Evolutionary conservation across 306 rosid species (phyloP).

Genomic region (Dryas octopetala): DNA sequence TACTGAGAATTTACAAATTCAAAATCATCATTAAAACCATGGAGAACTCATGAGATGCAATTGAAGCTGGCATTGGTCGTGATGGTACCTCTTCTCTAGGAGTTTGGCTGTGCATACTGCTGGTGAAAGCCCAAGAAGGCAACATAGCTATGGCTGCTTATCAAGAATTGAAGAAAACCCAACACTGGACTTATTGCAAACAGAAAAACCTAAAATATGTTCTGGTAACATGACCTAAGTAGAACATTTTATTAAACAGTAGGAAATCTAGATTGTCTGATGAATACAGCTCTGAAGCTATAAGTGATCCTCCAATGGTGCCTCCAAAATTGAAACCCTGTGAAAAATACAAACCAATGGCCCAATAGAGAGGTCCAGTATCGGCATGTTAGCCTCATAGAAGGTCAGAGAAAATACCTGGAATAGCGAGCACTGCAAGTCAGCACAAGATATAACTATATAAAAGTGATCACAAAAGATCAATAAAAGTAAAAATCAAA

Average conservation of each 20-base stretch:
- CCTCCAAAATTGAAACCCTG: conserved; percentile 60
- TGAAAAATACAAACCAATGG: conserved; percentile 85
- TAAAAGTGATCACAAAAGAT: conserved; percentile 2
- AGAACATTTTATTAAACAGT: conserved; percentile 25
- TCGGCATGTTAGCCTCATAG: conserved; percentile 84
- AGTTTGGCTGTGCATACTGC: neutral
- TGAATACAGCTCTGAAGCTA: conserved; percentile 38
- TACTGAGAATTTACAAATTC: neutral
- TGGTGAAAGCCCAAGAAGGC: neutral
- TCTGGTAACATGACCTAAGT: conserved; percentile 7
- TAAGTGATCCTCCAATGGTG: conserved; percentile 37
- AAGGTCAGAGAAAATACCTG: conserved; percentile 99
- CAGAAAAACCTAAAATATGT: neutral
- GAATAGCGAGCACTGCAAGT: conserved; percentile 73
- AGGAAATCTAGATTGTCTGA: conserved; percentile 34
- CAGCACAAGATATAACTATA: conserved; percentile 37
- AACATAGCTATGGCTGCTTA: conserved; percentile 9
- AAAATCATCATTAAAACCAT: neutral
- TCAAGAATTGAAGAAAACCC: conserved; percentile 4
- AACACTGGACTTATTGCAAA: conserved; percentile 11
- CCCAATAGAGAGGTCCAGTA: conserved; percentile 79
- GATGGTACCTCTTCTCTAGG: neutral
- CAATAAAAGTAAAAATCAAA: conserved; percentile 14
- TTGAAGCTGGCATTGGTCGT: neutral
- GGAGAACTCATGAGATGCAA: neutral